These are phyloP conservation scores for Pythium diclinum DNA, from an alignment of 352 stramenopile genomes.

Conservation along the genomic window DNA sequence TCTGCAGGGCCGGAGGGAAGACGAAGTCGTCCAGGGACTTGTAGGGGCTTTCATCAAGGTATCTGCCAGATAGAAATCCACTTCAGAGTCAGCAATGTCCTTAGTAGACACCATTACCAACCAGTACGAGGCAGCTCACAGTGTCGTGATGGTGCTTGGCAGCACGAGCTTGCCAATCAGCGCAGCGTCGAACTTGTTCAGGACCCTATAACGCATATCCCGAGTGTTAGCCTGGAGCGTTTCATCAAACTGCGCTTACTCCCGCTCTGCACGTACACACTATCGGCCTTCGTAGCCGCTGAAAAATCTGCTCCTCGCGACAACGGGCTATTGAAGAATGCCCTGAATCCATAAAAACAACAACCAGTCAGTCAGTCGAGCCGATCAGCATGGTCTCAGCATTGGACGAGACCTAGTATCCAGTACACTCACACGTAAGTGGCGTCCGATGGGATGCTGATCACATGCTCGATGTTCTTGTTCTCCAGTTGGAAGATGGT, in stretches of 20 bases:
- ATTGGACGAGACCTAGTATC: no score
- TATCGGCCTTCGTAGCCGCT: background rate
- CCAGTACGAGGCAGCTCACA: background rate
- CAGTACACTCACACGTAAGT: background rate
- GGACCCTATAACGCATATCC: no score
- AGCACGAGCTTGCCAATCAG: background rate
- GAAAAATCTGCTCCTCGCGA: background rate
- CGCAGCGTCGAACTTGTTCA: background rate
- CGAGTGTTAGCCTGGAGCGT: no score
- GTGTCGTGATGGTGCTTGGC: background rate
- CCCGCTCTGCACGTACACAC: background rate
- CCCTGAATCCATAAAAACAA: background rate
- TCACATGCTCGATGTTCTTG: background rate
- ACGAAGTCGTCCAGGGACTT: background rate
- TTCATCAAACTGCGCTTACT: no score
- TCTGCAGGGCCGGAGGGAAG: background rate
- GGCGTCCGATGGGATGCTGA: background rate
- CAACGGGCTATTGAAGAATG: background rate
- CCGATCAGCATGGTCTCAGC: no score
- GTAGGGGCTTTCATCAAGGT: background rate
- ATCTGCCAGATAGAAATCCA: background rate
- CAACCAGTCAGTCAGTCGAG: no score
- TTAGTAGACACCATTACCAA: no score
- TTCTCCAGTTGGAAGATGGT: background rate
- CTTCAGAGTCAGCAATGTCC: background rate